Evolutionary conservation across 768 basidiomycete species (phyloP).

Genomic region (Amanita rimosa): DNA sequence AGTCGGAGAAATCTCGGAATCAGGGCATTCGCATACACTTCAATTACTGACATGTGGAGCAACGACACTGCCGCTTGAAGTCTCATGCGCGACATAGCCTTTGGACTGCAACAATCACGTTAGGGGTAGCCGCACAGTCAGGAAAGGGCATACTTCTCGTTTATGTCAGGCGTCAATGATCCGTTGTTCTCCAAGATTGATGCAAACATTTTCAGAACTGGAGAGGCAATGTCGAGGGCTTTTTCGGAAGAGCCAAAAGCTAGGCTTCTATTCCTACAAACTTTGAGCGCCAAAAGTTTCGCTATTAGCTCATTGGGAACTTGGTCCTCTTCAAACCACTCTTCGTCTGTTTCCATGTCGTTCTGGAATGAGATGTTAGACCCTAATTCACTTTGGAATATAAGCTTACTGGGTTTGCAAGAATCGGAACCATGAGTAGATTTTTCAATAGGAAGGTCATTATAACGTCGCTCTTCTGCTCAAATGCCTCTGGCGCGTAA

Average conservation of each 20-base stretch:
- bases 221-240: slow-evolving; percentile 57
- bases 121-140: neutral
- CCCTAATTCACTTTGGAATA: neutral
- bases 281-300: slow-evolving; percentile 68
- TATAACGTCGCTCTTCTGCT: slow-evolving; percentile 65
- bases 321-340: slow-evolving; percentile 69
- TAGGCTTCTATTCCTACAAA: slow-evolving; percentile 72
- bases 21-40: slow-evolving; percentile 46
- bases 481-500: slow-evolving; percentile 62
- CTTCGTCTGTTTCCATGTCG: slow-evolving; percentile 48
- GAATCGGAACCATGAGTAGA: slow-evolving; percentile 48
- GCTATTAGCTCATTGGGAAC: slow-evolving; percentile 49
- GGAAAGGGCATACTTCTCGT: slow-evolving; percentile 32
- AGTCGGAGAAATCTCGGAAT: slow-evolving; percentile 53
- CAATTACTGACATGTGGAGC: slow-evolving; percentile 60
- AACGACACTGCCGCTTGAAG: slow-evolving; percentile 75
- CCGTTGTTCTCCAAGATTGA: slow-evolving; percentile 64
- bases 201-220: slow-evolving; percentile 67
- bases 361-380: slow-evolving; percentile 26
- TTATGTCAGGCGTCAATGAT: slow-evolving; percentile 32
- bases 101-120: slow-evolving; percentile 26
- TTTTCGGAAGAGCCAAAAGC: slow-evolving; percentile 48
- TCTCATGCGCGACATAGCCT: slow-evolving; percentile 67
- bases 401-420: slow-evolving; percentile 31
- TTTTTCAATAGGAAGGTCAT: slow-evolving; percentile 62